Evolutionary conservation across 179 eudicot species (phyloP).

Genomic region (Dionaea muscipula): DNA sequence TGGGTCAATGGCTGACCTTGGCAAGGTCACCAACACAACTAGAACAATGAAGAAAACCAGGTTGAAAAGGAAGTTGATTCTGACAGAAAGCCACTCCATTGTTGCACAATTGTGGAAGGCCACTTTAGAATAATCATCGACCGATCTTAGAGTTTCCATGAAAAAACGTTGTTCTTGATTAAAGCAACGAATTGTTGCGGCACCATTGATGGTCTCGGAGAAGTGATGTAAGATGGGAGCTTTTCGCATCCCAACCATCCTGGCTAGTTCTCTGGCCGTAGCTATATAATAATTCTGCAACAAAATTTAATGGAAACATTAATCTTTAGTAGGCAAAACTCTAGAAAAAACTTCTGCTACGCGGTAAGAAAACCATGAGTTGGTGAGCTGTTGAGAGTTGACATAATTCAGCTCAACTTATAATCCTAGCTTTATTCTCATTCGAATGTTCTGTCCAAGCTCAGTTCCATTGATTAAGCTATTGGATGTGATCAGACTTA

Average conservation of each 20-base stretch:
- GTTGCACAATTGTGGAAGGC: constrained; percentile 71
- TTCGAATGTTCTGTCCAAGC: too few relatives aligned
- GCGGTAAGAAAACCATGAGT: too few relatives aligned
- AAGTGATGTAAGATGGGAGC: constrained; percentile 80
- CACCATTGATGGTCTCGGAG: constrained; percentile 63
- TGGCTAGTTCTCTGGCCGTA: constrained; percentile 71
- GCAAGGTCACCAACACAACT: constrained; percentile 57
- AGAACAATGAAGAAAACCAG: constrained; percentile 64
- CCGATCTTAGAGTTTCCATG: constrained; percentile 28
- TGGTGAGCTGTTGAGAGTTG: too few relatives aligned
- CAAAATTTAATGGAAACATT: constrained; percentile 1
- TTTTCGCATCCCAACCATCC: constrained; percentile 67
- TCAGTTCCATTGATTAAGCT: not conserved
- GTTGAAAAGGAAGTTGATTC: constrained; percentile 72
- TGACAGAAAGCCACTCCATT: constrained; percentile 82
- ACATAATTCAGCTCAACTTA: too few relatives aligned
- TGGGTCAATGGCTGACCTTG: constrained; percentile 64
- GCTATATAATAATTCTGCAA: constrained; percentile 66
- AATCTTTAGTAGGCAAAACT: not conserved
- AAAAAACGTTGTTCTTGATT: constrained; percentile 56
- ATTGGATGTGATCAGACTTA: not conserved
- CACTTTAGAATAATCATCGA: constrained; percentile 67
- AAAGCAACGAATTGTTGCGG: constrained; percentile 66
- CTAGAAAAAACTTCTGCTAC: not conserved
- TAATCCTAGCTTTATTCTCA: too few relatives aligned